Conservation (phyloP, 1,284 basidiomycete species). For the Melampsora allii-populina region DNA sequence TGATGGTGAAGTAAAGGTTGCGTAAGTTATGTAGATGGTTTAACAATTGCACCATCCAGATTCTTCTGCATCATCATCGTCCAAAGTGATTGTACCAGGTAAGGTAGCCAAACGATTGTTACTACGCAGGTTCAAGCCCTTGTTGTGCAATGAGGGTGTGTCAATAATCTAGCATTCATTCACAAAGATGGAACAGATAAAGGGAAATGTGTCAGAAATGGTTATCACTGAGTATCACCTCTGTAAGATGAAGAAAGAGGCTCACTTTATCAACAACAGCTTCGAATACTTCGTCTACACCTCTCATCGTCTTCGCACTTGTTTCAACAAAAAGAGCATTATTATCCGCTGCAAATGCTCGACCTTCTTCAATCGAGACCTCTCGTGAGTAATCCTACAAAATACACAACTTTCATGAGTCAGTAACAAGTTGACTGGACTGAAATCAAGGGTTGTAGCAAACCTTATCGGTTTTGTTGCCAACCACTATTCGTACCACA, state of each 20-base stretch:
- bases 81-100: slow-evolving; percentile 31
- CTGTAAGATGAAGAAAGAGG: not conserved
- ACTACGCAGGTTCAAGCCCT: slow-evolving; percentile 14
- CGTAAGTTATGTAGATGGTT: not conserved
- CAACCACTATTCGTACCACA: slow-evolving; percentile 91
- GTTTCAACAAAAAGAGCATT: slow-evolving; percentile 84
- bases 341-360: slow-evolving; percentile 75
- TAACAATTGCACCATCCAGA: slow-evolving; percentile 32
- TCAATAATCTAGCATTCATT: slow-evolving; percentile 52
- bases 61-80: slow-evolving; percentile 32
- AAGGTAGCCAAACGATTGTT: slow-evolving; percentile 1
- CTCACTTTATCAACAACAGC: slow-evolving; percentile 67
- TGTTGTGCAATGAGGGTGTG: slow-evolving; percentile 53
- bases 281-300: slow-evolving; percentile 74
- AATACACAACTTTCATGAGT: not conserved
- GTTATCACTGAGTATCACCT: not conserved
- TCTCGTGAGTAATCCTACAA: slow-evolving; percentile 79
- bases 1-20: no score
- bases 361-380: slow-evolving; percentile 74
- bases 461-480: slow-evolving; percentile 93
- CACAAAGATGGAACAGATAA: not conserved
- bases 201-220: not conserved
- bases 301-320: slow-evolving; percentile 57
- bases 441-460: slow-evolving; percentile 39
- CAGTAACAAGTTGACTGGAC: slow-evolving; percentile 5